These are phyloP conservation scores for Metarhizium rileyi DNA, from an alignment of 2,329 filamentous ascomycete species.

Conservation along the genomic window DNA sequence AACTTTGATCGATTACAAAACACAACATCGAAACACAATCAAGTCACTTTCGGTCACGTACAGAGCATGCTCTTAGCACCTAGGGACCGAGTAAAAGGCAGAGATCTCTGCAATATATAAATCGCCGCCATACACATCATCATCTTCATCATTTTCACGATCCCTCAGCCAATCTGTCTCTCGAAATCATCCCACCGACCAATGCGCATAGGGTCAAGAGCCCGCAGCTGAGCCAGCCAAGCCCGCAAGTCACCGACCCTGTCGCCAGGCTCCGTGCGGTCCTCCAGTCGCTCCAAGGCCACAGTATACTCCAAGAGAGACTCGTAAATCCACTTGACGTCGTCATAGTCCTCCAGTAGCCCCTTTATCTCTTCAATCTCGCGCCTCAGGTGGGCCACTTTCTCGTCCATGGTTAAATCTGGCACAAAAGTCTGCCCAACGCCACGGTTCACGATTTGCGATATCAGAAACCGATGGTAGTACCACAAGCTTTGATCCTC, in stretches of 20 bases:
- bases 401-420: background rate
- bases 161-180: background rate
- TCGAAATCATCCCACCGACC: constrained; percentile 1
- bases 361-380: constrained; percentile 3
- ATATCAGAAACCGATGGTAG: constrained; percentile 3
- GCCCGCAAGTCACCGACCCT: background rate
- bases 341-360: constrained; percentile 2
- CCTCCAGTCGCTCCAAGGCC: background rate
- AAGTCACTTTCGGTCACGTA: too few species aligned
- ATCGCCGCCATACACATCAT: too few species aligned
- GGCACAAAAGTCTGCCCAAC: background rate
- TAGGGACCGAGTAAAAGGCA: too few species aligned
- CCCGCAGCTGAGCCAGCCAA: constrained; percentile 1
- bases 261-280: background rate
- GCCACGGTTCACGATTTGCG: background rate
- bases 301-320: constrained; percentile 3
- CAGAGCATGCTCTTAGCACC: too few species aligned
- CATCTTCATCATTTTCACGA: too few species aligned
- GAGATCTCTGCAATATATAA: too few species aligned
- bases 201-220: constrained; percentile 2
- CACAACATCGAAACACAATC: too few species aligned
- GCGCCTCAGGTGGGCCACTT: background rate
- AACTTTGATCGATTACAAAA: too few species aligned
- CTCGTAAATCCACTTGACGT: constrained; percentile 3
- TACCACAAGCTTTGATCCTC: constrained; percentile 6